Evolutionary conservation across 768 basidiomycete genomes (phyloP).

Genomic region (Trametes cubensis): DNA sequence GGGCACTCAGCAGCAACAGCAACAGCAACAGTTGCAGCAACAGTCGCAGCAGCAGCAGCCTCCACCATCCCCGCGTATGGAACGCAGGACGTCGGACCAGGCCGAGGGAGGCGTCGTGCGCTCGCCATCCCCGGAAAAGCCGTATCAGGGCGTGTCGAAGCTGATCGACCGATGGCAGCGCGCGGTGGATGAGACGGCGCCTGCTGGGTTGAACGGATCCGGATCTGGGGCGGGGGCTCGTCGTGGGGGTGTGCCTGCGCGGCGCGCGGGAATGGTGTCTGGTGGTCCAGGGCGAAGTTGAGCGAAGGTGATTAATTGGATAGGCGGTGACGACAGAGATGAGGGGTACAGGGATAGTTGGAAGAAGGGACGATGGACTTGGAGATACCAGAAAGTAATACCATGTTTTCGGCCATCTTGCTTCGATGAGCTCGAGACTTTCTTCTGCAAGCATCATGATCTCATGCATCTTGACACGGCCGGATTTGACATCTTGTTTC

Average conservation of each 20-base stretch:
- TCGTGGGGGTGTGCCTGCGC: slow-evolving; percentile 19
- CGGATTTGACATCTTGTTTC: not conserved
- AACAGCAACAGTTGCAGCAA: slow-evolving; percentile 6
- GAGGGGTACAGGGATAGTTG: too few relatives aligned
- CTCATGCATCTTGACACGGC: not conserved
- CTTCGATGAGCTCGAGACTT: not conserved
- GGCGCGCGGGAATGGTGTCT: slow-evolving; percentile 22
- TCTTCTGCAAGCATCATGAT: too few relatives aligned
- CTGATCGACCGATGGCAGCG: slow-evolving; percentile 89
- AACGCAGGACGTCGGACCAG: slow-evolving; percentile 18
- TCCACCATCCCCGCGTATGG: slow-evolving; percentile 17
- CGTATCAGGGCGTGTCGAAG: slow-evolving; percentile 81
- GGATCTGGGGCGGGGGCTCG: not conserved
- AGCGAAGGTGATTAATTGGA: not conserved
- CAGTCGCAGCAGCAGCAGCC: not conserved
- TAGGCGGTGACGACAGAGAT: too few relatives aligned
- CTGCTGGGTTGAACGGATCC: not conserved
- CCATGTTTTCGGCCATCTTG: not conserved
- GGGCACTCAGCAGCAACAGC: not conserved
- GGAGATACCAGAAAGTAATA: not conserved
- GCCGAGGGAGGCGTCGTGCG: slow-evolving; percentile 29
- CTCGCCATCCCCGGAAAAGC: slow-evolving; percentile 72
- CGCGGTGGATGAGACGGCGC: slow-evolving; percentile 52
- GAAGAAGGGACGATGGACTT: slow-evolving; percentile 3
- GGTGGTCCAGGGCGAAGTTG: slow-evolving; percentile 18